These are phyloP conservation scores for Coprinellus micaceus DNA, from an alignment of 768 basidiomycete species.

Conservation along the genomic window DNA sequence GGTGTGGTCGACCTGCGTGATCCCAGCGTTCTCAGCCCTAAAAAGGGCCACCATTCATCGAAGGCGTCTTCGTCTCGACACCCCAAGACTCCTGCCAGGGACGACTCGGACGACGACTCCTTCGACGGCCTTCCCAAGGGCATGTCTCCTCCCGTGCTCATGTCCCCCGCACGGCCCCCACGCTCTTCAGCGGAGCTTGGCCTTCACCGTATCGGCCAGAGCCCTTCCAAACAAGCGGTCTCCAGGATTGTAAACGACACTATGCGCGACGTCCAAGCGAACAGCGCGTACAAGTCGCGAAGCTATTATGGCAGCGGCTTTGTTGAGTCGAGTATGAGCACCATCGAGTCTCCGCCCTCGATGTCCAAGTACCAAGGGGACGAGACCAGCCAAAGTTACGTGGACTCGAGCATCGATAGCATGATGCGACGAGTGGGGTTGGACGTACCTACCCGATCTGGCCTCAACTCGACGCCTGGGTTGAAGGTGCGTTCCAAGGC, in stretches of 20 bases:
- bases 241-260: constrained; percentile 64
- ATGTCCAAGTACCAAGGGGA: constrained; percentile 58
- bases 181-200: constrained; percentile 47
- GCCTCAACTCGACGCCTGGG: constrained; percentile 20
- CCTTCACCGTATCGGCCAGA: constrained; percentile 47
- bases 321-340: constrained; percentile 65
- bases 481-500: constrained; percentile 15
- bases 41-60: constrained; percentile 26
- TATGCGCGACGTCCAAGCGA: constrained; percentile 49
- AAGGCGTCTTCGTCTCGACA: constrained; percentile 20
- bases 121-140: constrained; percentile 52
- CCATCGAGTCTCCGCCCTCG: constrained; percentile 67
- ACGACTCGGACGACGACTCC: constrained; percentile 46
- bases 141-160: constrained; percentile 56
- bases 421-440: constrained; percentile 65
- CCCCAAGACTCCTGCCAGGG: constrained; percentile 21
- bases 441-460: constrained; percentile 30
- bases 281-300: constrained; percentile 27
- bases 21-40: constrained; percentile 45
- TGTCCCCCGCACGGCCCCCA: constrained; percentile 53
- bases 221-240: constrained; percentile 72
- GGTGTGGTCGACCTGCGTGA: constrained; percentile 72
- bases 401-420: constrained; percentile 61
- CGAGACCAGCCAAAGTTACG: constrained; percentile 44
- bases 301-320: constrained; percentile 20